Base-by-base conservation (phyloP, 257 asterid species). In the Petunia secreta region DNA sequence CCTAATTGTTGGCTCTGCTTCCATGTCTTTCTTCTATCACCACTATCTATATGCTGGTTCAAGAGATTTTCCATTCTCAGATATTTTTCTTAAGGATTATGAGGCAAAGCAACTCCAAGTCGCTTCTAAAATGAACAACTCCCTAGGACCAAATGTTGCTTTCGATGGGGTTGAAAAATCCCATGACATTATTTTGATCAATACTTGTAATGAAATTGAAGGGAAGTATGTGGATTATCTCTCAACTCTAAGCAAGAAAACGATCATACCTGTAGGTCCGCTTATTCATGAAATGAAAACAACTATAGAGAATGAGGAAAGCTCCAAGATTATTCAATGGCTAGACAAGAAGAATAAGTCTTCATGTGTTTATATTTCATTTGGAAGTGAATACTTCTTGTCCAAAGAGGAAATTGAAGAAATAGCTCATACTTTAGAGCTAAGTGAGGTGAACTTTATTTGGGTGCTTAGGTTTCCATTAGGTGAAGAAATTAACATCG, bases 321-420 rank as follows among this genome's bases (percentile, higher is more conserved):
- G 76, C 14, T 38, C 80, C 9, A 83, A 76, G 64, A 81, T 89
- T 67, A 8, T 83, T 40, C 14, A 77, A 43, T 87, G 90, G 90
- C 13, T 89, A 53, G 75, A 63, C 67, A 73, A 43, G 50, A 87
- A 84, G 66, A 63, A 10, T 5, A 65, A 7, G 11, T 40, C 68
- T 50, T 89, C 92, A 6, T 82, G 85, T 3, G 81, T 89, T 15
- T 85, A 66, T 77, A 85, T 87, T 79, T 85, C 92, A 0, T 85
- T 85, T 80, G 92, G 92, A 9, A 87, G 89, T 60, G 92, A 89
- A 55, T 80, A 82, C 82, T 89, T 81, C 78, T 67, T 89, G 78
- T 64, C 86, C n/a, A 67, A 53, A n/a, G 73, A 82, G 39, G 88
- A 87, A 10, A 84, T 89, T 2, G 66, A 25, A 13, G 88, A 83